Conservation (phyloP, 1,284 basidiomycete species). For the Malassezia pachydermatis region DNA sequence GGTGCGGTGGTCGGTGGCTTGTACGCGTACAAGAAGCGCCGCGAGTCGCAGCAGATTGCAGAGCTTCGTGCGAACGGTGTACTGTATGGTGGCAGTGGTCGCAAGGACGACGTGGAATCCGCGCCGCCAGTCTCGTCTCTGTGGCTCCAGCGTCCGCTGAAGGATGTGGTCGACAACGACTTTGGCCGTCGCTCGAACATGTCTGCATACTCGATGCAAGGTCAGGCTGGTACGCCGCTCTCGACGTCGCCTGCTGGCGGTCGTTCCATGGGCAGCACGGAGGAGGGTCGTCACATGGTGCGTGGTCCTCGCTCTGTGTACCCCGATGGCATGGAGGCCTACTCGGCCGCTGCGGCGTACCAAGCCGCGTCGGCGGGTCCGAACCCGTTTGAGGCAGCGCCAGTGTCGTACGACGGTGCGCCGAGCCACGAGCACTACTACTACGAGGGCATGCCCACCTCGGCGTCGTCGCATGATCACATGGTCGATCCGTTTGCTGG, state of each 20-base stretch:
- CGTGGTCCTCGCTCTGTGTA: constrained; percentile 14
- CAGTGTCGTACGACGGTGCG: too few species aligned
- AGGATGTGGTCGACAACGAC: constrained; percentile 5
- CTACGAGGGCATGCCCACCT: constrained; percentile 4
- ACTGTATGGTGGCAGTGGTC: constrained; percentile 17
- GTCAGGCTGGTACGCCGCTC: constrained; percentile 7
- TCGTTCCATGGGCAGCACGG: constrained; percentile 7
- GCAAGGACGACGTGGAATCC: constrained; percentile 4
- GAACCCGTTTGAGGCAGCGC: too few species aligned
- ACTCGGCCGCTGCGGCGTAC: too few species aligned
- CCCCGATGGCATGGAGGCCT: background rate
- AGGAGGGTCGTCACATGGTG: constrained; percentile 10
- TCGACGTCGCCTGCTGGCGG: constrained; percentile 11
- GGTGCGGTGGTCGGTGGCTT: constrained; percentile 36
- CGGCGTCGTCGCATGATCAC: constrained; percentile 27
- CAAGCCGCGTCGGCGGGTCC: background rate
- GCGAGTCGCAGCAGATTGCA: constrained; percentile 23
- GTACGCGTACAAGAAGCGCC: constrained; percentile 39
- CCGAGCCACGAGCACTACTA: constrained; percentile 13
- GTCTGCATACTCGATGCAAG: background rate
- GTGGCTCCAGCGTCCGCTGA: constrained; percentile 14
- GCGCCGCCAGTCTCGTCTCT: constrained; percentile 17
- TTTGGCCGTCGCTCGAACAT: constrained; percentile 1
- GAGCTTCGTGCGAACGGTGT: constrained; percentile 15
- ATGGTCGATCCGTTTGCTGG: constrained; percentile 28